Percentiles rank a stretch among this genome's conserved stretches.
phyloP scores from a whole-genome alignment of 345 rosid genomes.

The Moricandia arvensis region DNA sequence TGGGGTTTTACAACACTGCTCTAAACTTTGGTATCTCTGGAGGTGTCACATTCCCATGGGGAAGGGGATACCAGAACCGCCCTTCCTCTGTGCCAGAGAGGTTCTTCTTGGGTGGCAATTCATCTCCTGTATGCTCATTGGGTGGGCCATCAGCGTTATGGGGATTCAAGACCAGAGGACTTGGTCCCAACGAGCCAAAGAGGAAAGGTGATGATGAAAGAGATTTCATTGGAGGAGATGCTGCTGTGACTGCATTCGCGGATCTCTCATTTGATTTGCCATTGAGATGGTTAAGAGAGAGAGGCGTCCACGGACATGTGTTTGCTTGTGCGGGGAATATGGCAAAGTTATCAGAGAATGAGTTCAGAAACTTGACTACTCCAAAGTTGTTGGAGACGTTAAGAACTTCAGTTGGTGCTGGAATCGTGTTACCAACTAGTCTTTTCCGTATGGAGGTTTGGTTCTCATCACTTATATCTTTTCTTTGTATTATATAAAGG shows the following conservation, averaged over 20 bases:
- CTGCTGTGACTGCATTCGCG: slow-evolving; percentile 80
- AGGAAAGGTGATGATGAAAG: slow-evolving; percentile 51
- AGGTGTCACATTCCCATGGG: slow-evolving; percentile 83
- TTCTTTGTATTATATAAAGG: not conserved
- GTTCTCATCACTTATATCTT: slow-evolving; percentile 1
- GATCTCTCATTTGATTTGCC: slow-evolving; percentile 95
- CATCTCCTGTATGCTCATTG: slow-evolving; percentile 70
- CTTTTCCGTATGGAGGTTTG: slow-evolving; percentile 92
- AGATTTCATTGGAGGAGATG: slow-evolving; percentile 92
- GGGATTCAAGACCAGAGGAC: slow-evolving; percentile 81
- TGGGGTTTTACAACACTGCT: slow-evolving; percentile 71
- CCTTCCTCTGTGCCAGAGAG: slow-evolving; percentile 78
- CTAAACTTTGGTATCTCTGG: slow-evolving; percentile 75
- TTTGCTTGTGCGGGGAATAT: slow-evolving; percentile 90
- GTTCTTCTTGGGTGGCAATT: slow-evolving; percentile 87
- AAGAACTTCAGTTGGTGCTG: slow-evolving; percentile 80
- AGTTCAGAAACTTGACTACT: slow-evolving; percentile 53
- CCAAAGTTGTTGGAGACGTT: slow-evolving; percentile 56
- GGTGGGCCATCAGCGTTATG: slow-evolving; percentile 85
- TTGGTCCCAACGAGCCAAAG: slow-evolving; percentile 79
- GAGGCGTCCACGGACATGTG: slow-evolving; percentile 85
- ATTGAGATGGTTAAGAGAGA: slow-evolving; percentile 70
- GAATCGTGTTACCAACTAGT: slow-evolving; percentile 79
- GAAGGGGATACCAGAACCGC: slow-evolving; percentile 52
- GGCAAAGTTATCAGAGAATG: slow-evolving; percentile 69